These are phyloP conservation scores for Prunus dulcis DNA, from an alignment of 306 rosid genomes.

Conservation along the genomic window DNA sequence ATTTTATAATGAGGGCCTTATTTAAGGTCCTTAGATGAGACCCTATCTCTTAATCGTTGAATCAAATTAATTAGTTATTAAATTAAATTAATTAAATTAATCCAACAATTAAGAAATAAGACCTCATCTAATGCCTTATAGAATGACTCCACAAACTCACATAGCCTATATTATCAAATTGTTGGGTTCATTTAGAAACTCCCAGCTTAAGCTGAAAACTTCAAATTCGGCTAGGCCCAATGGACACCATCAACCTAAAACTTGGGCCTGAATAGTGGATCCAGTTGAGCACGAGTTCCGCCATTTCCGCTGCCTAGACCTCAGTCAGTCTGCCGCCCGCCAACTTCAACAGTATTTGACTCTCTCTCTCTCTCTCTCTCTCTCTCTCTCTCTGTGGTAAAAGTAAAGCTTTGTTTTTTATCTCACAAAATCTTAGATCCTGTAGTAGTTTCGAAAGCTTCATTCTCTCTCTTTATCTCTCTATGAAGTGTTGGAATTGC, in stretches of 20 bases:
- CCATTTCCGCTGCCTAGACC: neutral
- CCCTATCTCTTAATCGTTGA: fast-evolving
- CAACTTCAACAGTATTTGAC: too few species aligned
- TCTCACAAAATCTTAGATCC: neutral
- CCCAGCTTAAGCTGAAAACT: neutral
- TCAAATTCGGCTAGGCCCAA: neutral
- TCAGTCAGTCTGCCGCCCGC: neutral
- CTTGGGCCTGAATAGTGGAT: neutral
- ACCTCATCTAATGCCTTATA: too few species aligned
- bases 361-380: neutral
- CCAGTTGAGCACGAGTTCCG: neutral
- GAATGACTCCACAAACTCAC: too few species aligned
- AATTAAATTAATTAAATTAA: fast-evolving
- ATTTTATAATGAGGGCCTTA: too few species aligned
- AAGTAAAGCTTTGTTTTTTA: neutral
- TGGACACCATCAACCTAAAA: neutral
- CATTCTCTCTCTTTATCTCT: neutral
- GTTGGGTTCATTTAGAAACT: too few species aligned
- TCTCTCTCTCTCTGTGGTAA: neutral
- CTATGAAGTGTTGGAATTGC: neutral
- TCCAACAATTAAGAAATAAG: fast-evolving
- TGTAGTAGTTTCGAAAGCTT: neutral
- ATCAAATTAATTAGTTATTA: fast-evolving
- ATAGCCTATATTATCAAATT: too few species aligned
- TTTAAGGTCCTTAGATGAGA: too few species aligned